These are phyloP conservation scores for Botrytis fabae DNA, from an alignment of 2,329 filamentous ascomycete genomes.

Conservation along the genomic window DNA sequence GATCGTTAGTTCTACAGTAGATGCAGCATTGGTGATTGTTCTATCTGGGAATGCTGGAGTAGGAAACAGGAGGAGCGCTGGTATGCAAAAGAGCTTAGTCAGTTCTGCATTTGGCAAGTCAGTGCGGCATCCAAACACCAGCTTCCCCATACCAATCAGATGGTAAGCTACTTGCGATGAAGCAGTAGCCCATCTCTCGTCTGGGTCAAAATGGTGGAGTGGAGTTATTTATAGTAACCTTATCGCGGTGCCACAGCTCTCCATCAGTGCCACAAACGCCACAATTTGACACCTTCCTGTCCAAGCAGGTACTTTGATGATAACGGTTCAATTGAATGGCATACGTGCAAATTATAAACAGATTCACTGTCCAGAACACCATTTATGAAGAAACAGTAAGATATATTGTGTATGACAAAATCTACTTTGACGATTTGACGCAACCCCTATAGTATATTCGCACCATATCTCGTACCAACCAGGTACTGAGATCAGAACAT, in stretches of 20 bases:
- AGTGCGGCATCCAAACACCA: background rate
- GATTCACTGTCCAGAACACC: background rate
- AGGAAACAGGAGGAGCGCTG: background rate
- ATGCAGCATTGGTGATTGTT: background rate
- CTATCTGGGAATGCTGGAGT: background rate
- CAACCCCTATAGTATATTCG: background rate
- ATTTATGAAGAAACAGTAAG: background rate
- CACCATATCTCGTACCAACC: background rate
- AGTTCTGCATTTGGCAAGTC: background rate
- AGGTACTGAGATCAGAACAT: conserved; percentile 2
- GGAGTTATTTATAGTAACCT: conserved; percentile 2
- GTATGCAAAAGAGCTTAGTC: background rate
- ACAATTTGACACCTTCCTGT: background rate
- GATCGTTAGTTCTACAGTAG: background rate
- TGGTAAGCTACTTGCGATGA: background rate
- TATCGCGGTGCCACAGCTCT: background rate
- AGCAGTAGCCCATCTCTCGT: background rate
- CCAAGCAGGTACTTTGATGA: background rate
- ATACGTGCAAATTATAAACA: background rate
- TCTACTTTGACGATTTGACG: conserved; percentile 5
- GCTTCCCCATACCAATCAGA: background rate
- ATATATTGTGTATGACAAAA: background rate
- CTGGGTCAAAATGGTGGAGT: background rate
- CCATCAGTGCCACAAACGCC: background rate
- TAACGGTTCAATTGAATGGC: background rate